phyloP scores from a whole-genome alignment of 2,329 filamentous ascomycete genomes.

The Fusarium paranaense region DNA sequence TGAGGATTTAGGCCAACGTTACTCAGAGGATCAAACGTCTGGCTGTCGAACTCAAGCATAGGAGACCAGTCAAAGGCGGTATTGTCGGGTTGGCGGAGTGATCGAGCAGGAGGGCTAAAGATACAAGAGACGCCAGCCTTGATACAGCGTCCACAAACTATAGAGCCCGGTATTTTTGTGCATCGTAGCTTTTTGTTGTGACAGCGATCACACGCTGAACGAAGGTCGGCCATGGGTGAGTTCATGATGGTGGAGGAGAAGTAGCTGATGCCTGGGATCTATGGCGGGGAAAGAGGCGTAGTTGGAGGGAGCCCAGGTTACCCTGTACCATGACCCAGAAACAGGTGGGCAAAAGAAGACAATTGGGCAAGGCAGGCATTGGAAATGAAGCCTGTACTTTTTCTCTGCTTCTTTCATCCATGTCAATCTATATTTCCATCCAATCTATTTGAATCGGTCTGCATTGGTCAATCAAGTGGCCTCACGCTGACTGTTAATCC shows the following conservation, averaged over 20 bases:
- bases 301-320: too few relatives aligned
- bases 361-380: not conserved
- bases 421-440: not conserved
- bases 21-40: not conserved
- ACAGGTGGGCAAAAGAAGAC: too few relatives aligned
- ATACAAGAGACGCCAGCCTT: slow-evolving; percentile 55
- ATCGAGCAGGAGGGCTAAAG: slow-evolving; percentile 55
- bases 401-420: not conserved
- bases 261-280: not conserved
- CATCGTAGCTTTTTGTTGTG: slow-evolving; percentile 62
- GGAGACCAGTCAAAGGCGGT: slow-evolving; percentile 39
- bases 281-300: not conserved
- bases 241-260: too few relatives aligned
- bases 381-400: not conserved
- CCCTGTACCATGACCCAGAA: too few relatives aligned
- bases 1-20: not conserved
- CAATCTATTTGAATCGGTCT: not conserved
- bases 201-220: slow-evolving; percentile 57
- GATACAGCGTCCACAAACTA: slow-evolving; percentile 55
- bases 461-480: not conserved
- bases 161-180: slow-evolving; percentile 51
- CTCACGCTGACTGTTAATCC: not conserved
- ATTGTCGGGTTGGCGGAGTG: slow-evolving; percentile 24
- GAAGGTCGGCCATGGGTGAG: slow-evolving; percentile 38
- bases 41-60: slow-evolving; percentile 23